A percentile compares a stretch with the other conserved stretches of the same genome.
Conservation (phyloP, 2,329 filamentous ascomycete species). For the Chrysoporthe deuterocubensis region DNA sequence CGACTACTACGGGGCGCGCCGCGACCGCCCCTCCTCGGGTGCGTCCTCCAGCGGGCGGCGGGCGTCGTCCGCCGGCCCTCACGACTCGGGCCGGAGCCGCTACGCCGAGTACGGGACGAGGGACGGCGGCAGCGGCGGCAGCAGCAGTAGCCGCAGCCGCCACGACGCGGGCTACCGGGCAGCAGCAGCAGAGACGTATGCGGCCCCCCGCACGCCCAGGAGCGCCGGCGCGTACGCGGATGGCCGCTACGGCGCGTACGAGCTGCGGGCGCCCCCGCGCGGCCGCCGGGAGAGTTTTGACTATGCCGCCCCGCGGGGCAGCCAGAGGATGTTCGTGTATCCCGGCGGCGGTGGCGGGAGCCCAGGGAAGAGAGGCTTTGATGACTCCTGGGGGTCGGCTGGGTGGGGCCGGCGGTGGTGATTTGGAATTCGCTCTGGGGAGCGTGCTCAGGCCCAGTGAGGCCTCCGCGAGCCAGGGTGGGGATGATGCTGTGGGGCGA, state of each 20-base stretch:
- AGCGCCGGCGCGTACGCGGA: neutral
- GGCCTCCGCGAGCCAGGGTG: neutral
- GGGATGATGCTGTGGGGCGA: too few species aligned
- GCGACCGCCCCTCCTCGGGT: neutral
- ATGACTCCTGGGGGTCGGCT: neutral
- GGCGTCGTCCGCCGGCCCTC: neutral
- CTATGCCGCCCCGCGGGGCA: neutral
- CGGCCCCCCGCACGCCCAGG: neutral
- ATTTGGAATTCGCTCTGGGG: neutral
- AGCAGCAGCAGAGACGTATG: neutral
- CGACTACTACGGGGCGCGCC: neutral
- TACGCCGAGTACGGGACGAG: neutral
- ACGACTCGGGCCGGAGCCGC: neutral
- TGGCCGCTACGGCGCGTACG: slow-evolving; percentile 1
- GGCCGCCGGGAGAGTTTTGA: slow-evolving; percentile 2
- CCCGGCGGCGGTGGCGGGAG: neutral
- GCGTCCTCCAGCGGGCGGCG: neutral
- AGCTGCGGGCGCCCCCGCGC: neutral
- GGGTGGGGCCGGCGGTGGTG: slow-evolving; percentile 6
- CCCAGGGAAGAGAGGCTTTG: neutral
- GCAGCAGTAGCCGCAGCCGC: neutral
- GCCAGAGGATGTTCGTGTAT: neutral
- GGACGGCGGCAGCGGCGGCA: neutral
- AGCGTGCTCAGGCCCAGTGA: neutral
- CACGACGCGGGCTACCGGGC: neutral